Percentiles rank a stretch among this genome's conserved stretches.
phyloP scores from a whole-genome alignment of 2,329 filamentous ascomycete species.

The Trichoderma gracile region DNA sequence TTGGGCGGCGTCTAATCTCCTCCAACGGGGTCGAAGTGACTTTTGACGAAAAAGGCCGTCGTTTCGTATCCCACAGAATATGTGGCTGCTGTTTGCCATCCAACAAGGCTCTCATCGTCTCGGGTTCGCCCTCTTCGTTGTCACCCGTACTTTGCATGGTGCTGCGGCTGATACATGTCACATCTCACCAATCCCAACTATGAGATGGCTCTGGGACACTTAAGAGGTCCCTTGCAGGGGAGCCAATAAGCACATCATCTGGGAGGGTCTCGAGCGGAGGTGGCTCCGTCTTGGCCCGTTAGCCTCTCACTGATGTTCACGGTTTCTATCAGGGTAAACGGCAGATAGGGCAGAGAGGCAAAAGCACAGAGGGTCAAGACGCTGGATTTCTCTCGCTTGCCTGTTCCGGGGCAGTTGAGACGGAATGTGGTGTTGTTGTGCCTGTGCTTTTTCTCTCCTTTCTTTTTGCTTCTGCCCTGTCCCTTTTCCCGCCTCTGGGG shows the following conservation, averaged over 20 bases:
- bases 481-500: not conserved
- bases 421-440: not conserved
- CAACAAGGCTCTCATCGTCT: not conserved
- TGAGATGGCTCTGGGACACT: conserved; percentile 10
- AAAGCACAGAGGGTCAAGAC: not conserved
- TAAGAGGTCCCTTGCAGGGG: conserved; percentile 8
- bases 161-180: conserved; percentile 10
- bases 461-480: not conserved
- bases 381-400: not conserved
- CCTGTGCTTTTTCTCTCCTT: not conserved
- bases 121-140: not conserved
- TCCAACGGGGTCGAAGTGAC: not conserved
- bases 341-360: too few relatives aligned
- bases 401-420: not conserved
- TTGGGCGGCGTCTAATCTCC: not conserved
- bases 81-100: not conserved
- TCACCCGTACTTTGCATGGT: not conserved
- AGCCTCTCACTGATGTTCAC: not conserved
- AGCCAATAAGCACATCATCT: conserved; percentile 14
- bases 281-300: conserved; percentile 2
- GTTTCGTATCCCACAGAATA: not conserved
- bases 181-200: conserved; percentile 9
- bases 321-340: not conserved
- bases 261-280: conserved; percentile 13
- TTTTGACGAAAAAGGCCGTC: not conserved